Evolutionary conservation across 2,329 filamentous ascomycete genomes (phyloP).

Genomic region (Zalaria obscura): DNA sequence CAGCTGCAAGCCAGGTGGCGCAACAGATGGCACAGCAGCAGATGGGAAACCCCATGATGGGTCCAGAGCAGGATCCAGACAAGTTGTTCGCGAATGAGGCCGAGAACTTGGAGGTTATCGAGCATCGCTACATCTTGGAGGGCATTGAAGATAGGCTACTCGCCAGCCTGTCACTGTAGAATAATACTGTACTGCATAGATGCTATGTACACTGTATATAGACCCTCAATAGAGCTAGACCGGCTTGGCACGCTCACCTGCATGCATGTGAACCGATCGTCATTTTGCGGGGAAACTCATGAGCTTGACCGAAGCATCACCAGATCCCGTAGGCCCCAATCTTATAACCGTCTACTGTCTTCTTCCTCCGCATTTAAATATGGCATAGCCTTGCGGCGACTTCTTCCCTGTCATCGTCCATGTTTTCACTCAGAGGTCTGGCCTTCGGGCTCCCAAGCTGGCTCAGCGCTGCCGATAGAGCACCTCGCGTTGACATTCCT

Average conservation of each 20-base stretch:
- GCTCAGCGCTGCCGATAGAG: conserved; percentile 8
- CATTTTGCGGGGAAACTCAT: neutral
- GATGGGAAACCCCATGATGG: conserved; percentile 63
- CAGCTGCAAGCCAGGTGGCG: conserved; percentile 81
- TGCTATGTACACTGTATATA: neutral
- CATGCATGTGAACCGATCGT: neutral
- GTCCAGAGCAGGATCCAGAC: conserved; percentile 83
- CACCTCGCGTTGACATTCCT: conserved; percentile 35
- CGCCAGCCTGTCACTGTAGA: conserved; percentile 19
- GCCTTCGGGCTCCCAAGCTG: conserved; percentile 11
- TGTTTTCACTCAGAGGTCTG: conserved; percentile 8
- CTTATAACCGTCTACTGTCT: neutral
- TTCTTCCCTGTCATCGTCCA: neutral
- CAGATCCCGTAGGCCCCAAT: no score
- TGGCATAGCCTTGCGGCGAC: neutral
- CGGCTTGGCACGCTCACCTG: neutral
- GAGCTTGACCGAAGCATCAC: neutral
- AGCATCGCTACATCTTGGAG: conserved; percentile 84
- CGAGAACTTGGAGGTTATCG: conserved; percentile 89
- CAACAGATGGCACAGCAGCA: conserved; percentile 56
- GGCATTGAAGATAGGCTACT: conserved; percentile 77
- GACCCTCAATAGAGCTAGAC: neutral
- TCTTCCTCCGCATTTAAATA: neutral
- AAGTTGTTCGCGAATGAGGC: conserved; percentile 88
- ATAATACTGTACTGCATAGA: neutral